Evolutionary conservation across 768 basidiomycete genomes (phyloP).

Genomic region (Cystofilobasidium bisporidii): DNA sequence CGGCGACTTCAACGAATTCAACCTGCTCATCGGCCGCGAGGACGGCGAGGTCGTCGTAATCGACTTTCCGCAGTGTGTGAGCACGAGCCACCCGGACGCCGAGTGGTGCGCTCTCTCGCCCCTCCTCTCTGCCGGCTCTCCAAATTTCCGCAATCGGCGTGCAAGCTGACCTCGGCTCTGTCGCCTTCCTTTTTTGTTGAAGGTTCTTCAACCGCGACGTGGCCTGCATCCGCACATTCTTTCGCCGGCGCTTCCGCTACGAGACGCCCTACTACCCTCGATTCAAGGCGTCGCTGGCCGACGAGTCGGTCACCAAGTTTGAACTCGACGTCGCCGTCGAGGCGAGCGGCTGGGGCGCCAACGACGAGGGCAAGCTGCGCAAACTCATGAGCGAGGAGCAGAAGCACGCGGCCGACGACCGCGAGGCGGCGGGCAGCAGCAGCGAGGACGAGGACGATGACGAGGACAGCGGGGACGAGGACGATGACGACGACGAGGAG

Average conservation of each 20-base stretch:
- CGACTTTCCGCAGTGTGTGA: slow-evolving; percentile 99
- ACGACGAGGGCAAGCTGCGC: slow-evolving; percentile 70
- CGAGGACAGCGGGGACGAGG: slow-evolving; percentile 40
- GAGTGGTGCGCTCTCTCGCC: slow-evolving; percentile 61
- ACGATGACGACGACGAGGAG: slow-evolving; percentile 42
- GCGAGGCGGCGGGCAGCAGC: slow-evolving; percentile 6
- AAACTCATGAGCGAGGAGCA: slow-evolving; percentile 22
- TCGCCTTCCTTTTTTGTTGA: neutral
- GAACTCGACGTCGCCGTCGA: slow-evolving; percentile 71
- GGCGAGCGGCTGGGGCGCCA: slow-evolving; percentile 83
- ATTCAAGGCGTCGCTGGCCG: slow-evolving; percentile 58
- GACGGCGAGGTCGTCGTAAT: slow-evolving; percentile 75
- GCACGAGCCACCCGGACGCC: slow-evolving; percentile 89
- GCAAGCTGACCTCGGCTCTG: neutral
- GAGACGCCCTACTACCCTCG: slow-evolving; percentile 81
- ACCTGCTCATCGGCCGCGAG: slow-evolving; percentile 80
- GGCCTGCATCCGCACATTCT: slow-evolving; percentile 88
- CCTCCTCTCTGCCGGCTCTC: slow-evolving; percentile 33
- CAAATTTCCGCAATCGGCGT: too few relatives aligned
- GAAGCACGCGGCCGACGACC: slow-evolving; percentile 22
- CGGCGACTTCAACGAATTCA: slow-evolving; percentile 98
- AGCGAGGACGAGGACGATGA: slow-evolving; percentile 34
- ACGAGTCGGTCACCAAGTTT: slow-evolving; percentile 45
- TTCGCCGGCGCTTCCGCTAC: slow-evolving; percentile 79
- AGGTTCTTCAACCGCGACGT: slow-evolving; percentile 99